Evolutionary conservation across 2,329 filamentous ascomycete species (phyloP), one percentile per base, ranked within the genome.

Genomic region (Aspergillus glaucus): DNA sequence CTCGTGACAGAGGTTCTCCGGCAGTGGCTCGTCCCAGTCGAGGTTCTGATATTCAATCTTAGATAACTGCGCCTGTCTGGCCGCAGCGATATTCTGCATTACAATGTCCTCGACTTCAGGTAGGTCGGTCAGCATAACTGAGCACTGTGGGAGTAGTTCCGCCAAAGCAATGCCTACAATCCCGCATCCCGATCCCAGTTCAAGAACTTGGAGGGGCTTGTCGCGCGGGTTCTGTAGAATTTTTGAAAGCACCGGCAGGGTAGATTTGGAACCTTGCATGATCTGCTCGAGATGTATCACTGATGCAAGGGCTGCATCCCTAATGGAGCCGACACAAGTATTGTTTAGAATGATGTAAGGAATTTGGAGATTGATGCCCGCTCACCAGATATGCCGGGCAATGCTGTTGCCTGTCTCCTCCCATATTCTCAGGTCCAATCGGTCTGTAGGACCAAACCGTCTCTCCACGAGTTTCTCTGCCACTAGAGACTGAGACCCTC

Each of bases 371-470:
- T 39, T 15, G 9, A 52, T 21, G 30, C 17, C 36, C 40, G 47
- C 67, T 62, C 73, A 84, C 85, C 85, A 88, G 44, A 87, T 75
- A 68, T 88, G 85, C 39, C 83, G 73, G 5, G 85, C 85, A 59
- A 88, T 87, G 62, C 82, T 86, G 59, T 88, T 84, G 3, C 84
- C 84, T 0, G 82, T 85, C 59, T 87, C 85, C 62, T 88, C 85
- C 72, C 79, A 83, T 41, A 87, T 78, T 30, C 66, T 65, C 8
- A 83, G 57, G 4, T 61, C 60, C 5, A 68, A 57, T 19, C 68
- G 64, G 32, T 66, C 62, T 4, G 68, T 57, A 6, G 78, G 66
- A 10, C 59, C 58, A 49, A 85, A 75, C 12, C 77, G 73, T 53
- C 83, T 71, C 57, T 84, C 75, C 1, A 84, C 75, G 12, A 79